Base-by-base conservation (phyloP, 441 rosid genomes). In the Arabidopsis lyrata region DNA sequence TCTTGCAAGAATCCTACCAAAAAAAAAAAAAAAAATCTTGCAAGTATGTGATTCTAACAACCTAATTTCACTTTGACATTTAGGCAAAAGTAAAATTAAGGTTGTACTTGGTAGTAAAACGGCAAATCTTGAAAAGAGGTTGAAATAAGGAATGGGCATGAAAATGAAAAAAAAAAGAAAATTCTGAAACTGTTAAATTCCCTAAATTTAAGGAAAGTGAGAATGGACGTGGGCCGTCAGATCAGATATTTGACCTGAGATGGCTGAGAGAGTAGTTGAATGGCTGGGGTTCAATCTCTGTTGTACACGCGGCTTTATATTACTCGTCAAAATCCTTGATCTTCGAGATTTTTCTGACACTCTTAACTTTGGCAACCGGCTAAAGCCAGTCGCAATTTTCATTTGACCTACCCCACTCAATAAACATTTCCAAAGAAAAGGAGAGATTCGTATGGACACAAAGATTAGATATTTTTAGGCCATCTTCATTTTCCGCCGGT, bases 261-360 rank as follows among this genome's bases (percentile, higher is more conserved):
- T 63, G 48, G 31, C 5, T 5, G 45, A 53, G 36, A 42, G 72
- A 60, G 8, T 62, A 16, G 75, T 52, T 72, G 63, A 75, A 62
- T 35, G 73, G 69, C 74, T 75, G 74, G 78, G 78, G 78, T 47
- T 69, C 27, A 68, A 75, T 68, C 64, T 68, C 49, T 75, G 73
- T 71, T 77, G 52, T 77, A 70, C 63, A 66, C 57, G 80, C 61
- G 74, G 58, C 32, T 13, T 2, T 8, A 6, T 53, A n/a, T 1
- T 3, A 75, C 34, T 75, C 74, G 78, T 24, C 68, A 35, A 53
- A 2, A 61, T 45, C 32, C 68, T 66, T 74, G 62, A 48, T 50
- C 62, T 66, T 74, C 64, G 58, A 68, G 70, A 75, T 75, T 68
- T 68, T 75, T 75, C 74, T 68, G 64, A 68, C 74, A 75, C 24